Base-by-base conservation (phyloP, 2,329 filamentous ascomycete species). In the Hirsutella minnesotensis region DNA sequence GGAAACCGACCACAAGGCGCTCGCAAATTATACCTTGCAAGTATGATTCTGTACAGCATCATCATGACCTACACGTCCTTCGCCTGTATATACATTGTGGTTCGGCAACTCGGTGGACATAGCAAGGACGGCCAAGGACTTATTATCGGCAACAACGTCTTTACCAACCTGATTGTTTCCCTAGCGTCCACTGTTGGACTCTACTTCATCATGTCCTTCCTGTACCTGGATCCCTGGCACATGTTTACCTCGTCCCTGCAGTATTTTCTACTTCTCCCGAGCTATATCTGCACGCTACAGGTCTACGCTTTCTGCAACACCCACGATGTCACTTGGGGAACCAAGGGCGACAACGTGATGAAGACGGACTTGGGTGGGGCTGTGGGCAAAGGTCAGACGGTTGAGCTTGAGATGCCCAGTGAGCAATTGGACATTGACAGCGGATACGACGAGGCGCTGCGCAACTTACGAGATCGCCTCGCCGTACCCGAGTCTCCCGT, bases 261-360 rank as follows among this genome's bases (percentile, higher is more conserved):
- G 61, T 98, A 98, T 70, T 95, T 98, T 60, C 75, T 89, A 38
- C 79, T 98, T 21, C 72, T 98, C 30, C 92, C 92, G 0, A 82
- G 75, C 33, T 98, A 96, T 68, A 94, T 98, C 64, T 96, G 92
- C 69, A 96, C 87, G 0, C 74, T 98, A 3, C 92, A 98, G 63
- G 88, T 96, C 18, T 98, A 98, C 65, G 92, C 92, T 36, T 98
- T 98, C 65, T 96, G 92, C 71, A 98, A 98, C 68, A 94, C 90
- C 0, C 92, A 98, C 75, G 92, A 98, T 60, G 88, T 98, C 18
- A 94, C 89, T 0, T 98, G 92, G 92, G 92, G 92, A 37, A 98
- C 92, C 38, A 98, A 98, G 67, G 92, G 92, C 44, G 92, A 98
- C 72, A 98, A 98, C 62, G 80, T 94, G 30, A 82, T 92, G 55